A percentile compares a stretch with the other conserved stretches of the same genome.
Evolutionary conservation across 805 yeast species (phyloP).

Genomic region (Priceomyces castillae): DNA sequence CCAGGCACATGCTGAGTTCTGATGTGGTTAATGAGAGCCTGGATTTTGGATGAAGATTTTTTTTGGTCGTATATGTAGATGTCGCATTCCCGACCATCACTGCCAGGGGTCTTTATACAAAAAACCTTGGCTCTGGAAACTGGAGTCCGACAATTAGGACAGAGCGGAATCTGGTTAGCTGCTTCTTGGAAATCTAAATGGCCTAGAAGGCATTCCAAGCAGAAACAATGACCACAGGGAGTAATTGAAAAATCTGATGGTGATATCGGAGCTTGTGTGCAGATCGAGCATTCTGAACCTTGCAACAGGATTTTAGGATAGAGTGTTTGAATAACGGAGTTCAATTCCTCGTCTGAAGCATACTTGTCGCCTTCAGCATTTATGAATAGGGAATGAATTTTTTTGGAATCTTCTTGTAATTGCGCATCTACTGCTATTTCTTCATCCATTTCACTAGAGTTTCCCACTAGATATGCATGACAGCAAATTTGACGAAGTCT

Average conservation of each 20-base stretch:
- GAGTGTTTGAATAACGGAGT: constrained; percentile 25
- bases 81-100: constrained; percentile 19
- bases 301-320: constrained; percentile 31
- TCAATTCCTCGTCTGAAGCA: constrained; percentile 19
- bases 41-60: constrained; percentile 67
- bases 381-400: constrained; percentile 6
- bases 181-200: constrained; percentile 69
- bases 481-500: constrained; percentile 87
- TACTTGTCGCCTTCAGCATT: constrained; percentile 8
- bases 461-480: constrained; percentile 64
- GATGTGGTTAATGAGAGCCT: constrained; percentile 63
- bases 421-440: constrained; percentile 25
- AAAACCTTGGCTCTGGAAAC: constrained; percentile 51
- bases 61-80: constrained; percentile 47
- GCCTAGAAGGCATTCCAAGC: constrained; percentile 67
- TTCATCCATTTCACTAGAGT: constrained; percentile 33
- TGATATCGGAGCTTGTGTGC: constrained; percentile 66
- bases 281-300: constrained; percentile 77
- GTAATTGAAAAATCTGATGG: constrained; percentile 56
- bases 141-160: constrained; percentile 73
- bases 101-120: constrained; percentile 29
- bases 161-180: constrained; percentile 46
- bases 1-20: constrained; percentile 53
- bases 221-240: constrained; percentile 79
- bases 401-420: constrained; percentile 1